Base-by-base conservation (phyloP, 148 eudicot genomes). In the Vaccinium macrocarpon region DNA sequence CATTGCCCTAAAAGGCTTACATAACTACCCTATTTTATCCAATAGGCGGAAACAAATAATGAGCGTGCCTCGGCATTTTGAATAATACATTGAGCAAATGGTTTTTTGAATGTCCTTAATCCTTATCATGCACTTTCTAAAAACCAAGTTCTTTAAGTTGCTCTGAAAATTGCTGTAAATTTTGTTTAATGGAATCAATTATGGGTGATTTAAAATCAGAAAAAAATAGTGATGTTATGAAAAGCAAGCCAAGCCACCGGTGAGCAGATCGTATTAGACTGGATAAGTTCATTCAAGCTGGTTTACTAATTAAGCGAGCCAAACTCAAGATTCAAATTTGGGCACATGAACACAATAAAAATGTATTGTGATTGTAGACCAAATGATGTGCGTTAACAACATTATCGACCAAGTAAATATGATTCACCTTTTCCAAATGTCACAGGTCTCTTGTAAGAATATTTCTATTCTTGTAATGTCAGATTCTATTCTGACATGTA, bases 301-400 rank as follows among this genome's bases (percentile, higher is more conserved):
- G 81, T 79, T 53, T 13, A 27, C 8, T 32, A 79, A 29, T 16
- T 55, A 57, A 56, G 50, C 3, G 13, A 23, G 32, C 29, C 55
- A 76, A 76, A 49, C 35, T 76, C 56, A 74, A 74, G 78, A 38
- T 38, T 74, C 25, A 56, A 79, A 79, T 14, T 42, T 12, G 81
- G 52, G 18, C 52, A 57, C 25, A n/a, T 46, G 5, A 35, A 82
- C 46, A 27, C 46, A 68, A 50, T 50, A 25, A 4, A 56, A 62
- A 62, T 23, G n/a, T 62, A 62, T 62, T 23, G 29, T 8, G n/a
- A 62, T 62, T 62, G 70, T 29, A 62, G 9, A 21, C 25, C 66
- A 23, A n/a, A 62, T 1, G 10, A 61, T n/a, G n/a, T 61, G 21
- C 6, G 0, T 53, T 13, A 79, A 79, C 21, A 56, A 5, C 18